Base-by-base conservation (phyloP, 257 asterid genomes). In the Eustoma russellianum region DNA sequence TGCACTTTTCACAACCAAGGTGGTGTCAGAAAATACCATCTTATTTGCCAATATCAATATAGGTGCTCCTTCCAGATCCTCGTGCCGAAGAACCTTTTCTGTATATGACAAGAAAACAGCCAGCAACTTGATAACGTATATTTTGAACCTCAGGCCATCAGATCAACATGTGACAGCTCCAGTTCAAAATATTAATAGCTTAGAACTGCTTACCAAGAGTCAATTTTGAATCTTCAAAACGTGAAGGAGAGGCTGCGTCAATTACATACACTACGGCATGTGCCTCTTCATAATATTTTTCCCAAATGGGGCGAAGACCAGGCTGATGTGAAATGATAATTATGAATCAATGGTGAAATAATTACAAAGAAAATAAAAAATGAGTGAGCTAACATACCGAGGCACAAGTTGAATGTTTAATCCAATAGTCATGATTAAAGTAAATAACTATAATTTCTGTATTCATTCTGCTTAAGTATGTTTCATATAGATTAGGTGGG, bases 301-400 rank as follows among this genome's bases (percentile, higher is more conserved):
- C 96, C 96, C 96, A 84, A 66, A 87, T 84, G 55, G 96, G 81
- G 59, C 93, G 85, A 72, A 87, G 96, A 63, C 96, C 96, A 76
- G 74, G 79, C 96, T 83, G 78, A 53, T 41, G 53, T 52, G 41
- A 46, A 45, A 60, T 5, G 19, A 53, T 5, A 52, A 35, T 34
- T 28, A 46, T 49, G 52, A 44, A 16, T 51, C 28, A 51, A 50
- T 11, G 8, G 10, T 12, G 13, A 8, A 12, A 33, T 13, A 18
- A 19, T 8, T 41, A 53, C 46, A 4, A 14, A 30, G 16, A 17
- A 7, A 13, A 17, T 34, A 16, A 1, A 9, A 44, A 5, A 5
- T 6, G 9, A 28, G 1, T 8, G 14, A 43, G 13, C 17, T n/a
- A n/a, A 15, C 44, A 11, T 9, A 17, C 6, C 28, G 59, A 18